Evolutionary conservation across 352 stramenopile genomes (phyloP), one percentile per base, ranked within the genome.

Genomic region (Pilasporangium apinafurcum): DNA sequence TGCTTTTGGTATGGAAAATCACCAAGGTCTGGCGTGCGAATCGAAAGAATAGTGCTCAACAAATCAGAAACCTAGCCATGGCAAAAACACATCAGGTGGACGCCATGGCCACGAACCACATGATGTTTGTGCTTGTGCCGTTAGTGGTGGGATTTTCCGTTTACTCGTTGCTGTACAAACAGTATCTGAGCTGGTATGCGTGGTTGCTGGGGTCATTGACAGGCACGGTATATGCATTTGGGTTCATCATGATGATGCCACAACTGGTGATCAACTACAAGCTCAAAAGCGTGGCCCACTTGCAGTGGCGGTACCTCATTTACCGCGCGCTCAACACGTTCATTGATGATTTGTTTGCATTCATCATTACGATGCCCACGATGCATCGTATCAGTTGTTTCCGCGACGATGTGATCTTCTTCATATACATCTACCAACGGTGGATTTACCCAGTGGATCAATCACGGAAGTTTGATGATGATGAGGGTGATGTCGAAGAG

Each of bases 271-370:
- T 96, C 51, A 96, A 96, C 54, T 96, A 96, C 51, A 79, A 87
- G 46, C 68, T 96, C 34, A 96, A 96, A 54, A 91, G 68, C 8
- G 86, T 96, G 16, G 84, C 86, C 13, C 87, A 96, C 42, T 50
- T 96, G 30, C 85, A 92, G 45, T 98, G 96, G 93, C 78, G 91
- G 28, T 83, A 96, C 37, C 72, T 99, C 38, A 84, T 97, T 40
- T 99, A 98, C 68, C 76, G 80, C 24, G 74, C 89, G 8, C 89
- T 96, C 53, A 96, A 95, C 61, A 96, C 87, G 8, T 96, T 96
- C 61, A 92, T 96, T 39, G 87, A 96, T 56, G 87, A 96, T 45
- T 64, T 93, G 17, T 96, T 96, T 50, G 87, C 87, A 1, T 96
- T 90, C 49, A 66, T 96, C 25, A 92, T 96, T 50, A 71, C 87